Evolutionary conservation across 352 stramenopile genomes (phyloP).

Genomic region (Plasmopara muralis): DNA sequence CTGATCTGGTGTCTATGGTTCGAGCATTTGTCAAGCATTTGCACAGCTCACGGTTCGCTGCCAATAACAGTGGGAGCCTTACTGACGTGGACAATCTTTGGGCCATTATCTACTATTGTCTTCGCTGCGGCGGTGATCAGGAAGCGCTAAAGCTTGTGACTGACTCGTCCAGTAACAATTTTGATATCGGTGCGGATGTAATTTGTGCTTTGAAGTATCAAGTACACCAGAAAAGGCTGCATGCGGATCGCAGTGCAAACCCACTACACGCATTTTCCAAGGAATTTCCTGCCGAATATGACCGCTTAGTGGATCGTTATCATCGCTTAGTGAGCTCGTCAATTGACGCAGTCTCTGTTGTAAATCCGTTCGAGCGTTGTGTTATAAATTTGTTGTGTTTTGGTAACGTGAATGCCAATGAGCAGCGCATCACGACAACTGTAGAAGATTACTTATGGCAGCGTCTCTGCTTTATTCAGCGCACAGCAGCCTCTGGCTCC

Average conservation of each 20-base stretch:
- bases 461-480: slow-evolving; percentile 74
- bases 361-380: slow-evolving; percentile 72
- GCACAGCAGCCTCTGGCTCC: slow-evolving; percentile 26
- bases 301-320: slow-evolving; percentile 56
- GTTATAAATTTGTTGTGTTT: slow-evolving; percentile 80
- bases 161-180: slow-evolving; percentile 36
- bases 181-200: slow-evolving; percentile 48
- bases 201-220: slow-evolving; percentile 55
- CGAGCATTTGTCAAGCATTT: slow-evolving; percentile 74
- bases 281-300: slow-evolving; percentile 59
- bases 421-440: slow-evolving; percentile 66
- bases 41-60: slow-evolving; percentile 58
- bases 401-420: slow-evolving; percentile 69
- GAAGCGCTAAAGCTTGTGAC: slow-evolving; percentile 57
- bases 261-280: slow-evolving; percentile 53
- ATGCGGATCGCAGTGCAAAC: slow-evolving; percentile 28
- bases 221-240: slow-evolving; percentile 48
- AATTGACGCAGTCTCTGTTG: slow-evolving; percentile 60
- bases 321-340: slow-evolving; percentile 62
- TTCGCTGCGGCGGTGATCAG: slow-evolving; percentile 64
- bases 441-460: slow-evolving; percentile 87
- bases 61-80: slow-evolving; percentile 24
- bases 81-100: slow-evolving; percentile 57
- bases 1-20: slow-evolving; percentile 61
- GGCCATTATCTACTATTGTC: slow-evolving; percentile 73